Percentiles rank a stretch among this genome's conserved stretches.
These are phyloP conservation scores for Saccharomycopsis vini DNA, from an alignment of 805 yeast species.

Conservation along the genomic window DNA sequence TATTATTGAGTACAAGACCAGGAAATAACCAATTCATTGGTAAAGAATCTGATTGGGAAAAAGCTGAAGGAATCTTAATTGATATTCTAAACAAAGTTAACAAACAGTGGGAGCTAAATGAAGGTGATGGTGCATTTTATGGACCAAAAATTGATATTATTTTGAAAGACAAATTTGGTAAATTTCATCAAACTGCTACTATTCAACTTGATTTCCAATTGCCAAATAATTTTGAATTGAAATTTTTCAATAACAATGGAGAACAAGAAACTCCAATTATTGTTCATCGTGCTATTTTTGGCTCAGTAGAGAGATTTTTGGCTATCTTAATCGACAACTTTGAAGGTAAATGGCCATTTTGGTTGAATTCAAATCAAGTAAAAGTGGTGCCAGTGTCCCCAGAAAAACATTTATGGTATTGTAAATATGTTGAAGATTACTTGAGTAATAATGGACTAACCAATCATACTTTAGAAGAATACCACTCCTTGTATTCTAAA, in stretches of 20 bases:
- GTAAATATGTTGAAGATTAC: conserved; percentile 36
- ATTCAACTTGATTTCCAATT: conserved; percentile 92
- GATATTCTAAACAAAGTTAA: conserved; percentile 46
- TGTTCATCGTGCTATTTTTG: conserved; percentile 93
- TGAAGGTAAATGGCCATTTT: conserved; percentile 94
- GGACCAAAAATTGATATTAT: conserved; percentile 93
- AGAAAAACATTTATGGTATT: conserved; percentile 47
- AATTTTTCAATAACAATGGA: conserved; percentile 35
- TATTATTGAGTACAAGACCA: conserved; percentile 82
- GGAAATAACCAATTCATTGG: conserved; percentile 63
- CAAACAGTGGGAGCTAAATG: conserved; percentile 58
- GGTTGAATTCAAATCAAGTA: conserved; percentile 92
- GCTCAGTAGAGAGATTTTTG: conserved; percentile 86
- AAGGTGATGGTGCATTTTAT: conserved; percentile 94
- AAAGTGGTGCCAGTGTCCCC: conserved; percentile 68
- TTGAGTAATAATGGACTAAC: conserved; percentile 27
- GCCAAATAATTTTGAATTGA: conserved; percentile 71
- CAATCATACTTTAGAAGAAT: conserved; percentile 7
- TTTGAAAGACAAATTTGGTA: conserved; percentile 69
- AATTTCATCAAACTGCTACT: conserved; percentile 90
- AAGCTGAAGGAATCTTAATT: conserved; percentile 64
- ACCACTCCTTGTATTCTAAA: not conserved
- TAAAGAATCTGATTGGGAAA: conserved; percentile 64
- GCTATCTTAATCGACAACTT: conserved; percentile 86
- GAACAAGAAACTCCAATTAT: conserved; percentile 69